These are phyloP conservation scores for Hemileia vastatrix DNA, from an alignment of 1,284 basidiomycete species.

Conservation along the genomic window DNA sequence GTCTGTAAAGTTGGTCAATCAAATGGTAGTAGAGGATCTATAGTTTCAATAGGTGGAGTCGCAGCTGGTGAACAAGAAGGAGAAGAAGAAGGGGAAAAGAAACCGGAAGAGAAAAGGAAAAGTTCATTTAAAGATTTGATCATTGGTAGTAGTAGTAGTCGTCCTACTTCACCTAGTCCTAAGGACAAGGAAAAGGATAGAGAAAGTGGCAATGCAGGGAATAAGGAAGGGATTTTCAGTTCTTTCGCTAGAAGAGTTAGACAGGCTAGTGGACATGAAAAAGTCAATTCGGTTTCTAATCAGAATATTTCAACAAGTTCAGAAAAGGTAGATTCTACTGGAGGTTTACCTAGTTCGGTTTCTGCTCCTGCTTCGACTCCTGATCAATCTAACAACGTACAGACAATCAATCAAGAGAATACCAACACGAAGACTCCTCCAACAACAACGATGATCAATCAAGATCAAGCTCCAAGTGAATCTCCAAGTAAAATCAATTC, in stretches of 20 bases:
- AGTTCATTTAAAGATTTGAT: background rate
- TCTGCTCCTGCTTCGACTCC: background rate
- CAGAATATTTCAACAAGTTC: background rate
- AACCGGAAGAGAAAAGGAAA: conserved; percentile 1
- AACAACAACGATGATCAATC: background rate
- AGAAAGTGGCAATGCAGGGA: background rate
- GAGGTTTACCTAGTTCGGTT: background rate
- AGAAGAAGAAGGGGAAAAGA: conserved; percentile 4
- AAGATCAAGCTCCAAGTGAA: background rate
- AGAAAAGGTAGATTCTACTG: background rate
- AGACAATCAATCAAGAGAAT: background rate
- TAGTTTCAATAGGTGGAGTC: no score
- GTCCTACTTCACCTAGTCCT: no score
- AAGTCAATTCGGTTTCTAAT: background rate
- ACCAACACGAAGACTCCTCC: background rate
- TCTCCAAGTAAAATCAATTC: background rate
- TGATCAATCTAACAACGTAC: background rate
- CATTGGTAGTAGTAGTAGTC: no score
- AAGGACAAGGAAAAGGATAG: no score
- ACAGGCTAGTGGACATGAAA: background rate
- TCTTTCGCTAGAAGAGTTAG: background rate
- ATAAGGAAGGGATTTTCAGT: background rate
- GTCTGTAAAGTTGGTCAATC: background rate
- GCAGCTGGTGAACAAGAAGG: background rate
- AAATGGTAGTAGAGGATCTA: background rate